Base-by-base conservation (phyloP, 306 rosid genomes). In the Vigna reflexopilosa region DNA sequence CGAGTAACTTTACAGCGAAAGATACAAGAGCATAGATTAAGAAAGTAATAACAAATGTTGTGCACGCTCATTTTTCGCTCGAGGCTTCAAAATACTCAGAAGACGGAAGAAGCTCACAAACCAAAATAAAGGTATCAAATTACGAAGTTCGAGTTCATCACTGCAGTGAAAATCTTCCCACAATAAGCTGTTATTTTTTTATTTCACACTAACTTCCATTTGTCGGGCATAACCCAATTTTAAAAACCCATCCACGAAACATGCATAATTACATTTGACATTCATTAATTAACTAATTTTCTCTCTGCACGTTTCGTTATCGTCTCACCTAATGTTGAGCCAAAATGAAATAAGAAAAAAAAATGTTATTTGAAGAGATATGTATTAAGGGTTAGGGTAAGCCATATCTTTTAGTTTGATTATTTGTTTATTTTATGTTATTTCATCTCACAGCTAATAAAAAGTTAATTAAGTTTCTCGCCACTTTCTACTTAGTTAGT, bases 201-300 rank as follows among this genome's bases (percentile, higher is more conserved):
- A 81, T 67, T 70, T 50, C 69, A 52, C 80, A 75, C 80, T 81
- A 84, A 88, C 82, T 85, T 85, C 88, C 87, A 85, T 63, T 75
- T 87, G 82, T 73, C 82, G 80, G 86, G 68, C 57, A 72, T 61
- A 69, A 79, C 76, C 70, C 70, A 50, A 70, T 54, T 80, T 67
- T 72, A 82, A 83, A 74, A 80, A 85, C 67, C 59, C 80, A 81
- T 74, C 78, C 86, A 70, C 76, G 77, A 62, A 40, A 47, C 85
- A 81, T 73, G 78, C 44, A 81, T 85, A 72, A 80, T 84, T 72
- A 77, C 77, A 49, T 44, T 32, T 70, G 36, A 54, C 51, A 24
- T 68, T 70, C 13, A 45, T 79, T 75, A 69, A 61, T 74, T 63
- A 28, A 45, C 50, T 9, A 0, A 12, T 30, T 56, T 63, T 51